Evolutionary conservation across 257 asterid genomes (phyloP), one percentile per base, ranked within the genome.

Genomic region (Scutellaria galericulata): DNA sequence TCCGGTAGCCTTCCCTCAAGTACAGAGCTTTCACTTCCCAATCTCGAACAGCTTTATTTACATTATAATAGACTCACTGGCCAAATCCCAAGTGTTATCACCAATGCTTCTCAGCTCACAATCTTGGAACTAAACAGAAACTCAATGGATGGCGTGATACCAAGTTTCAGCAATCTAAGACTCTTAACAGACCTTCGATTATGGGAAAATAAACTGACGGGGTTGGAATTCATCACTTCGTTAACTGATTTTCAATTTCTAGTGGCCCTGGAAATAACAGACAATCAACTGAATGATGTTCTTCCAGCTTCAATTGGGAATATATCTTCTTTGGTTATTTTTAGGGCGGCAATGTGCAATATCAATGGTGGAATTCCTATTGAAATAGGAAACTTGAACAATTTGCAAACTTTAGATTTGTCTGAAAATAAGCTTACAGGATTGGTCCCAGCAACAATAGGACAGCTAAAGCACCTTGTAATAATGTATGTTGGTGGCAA

Each of bases 301-400:
- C 57, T 65, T 44, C 70, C 70, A 24, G 5, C 70, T 24, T 46
- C 70, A 1, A n/a, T 65, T 46, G 57, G 58, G 24, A 65, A 65
- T 35, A 6, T 65, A 3, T 46, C 27, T 65, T 46, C 45, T 47
- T 57, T 65, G 12, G 8, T 5, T 1, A 5, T 0, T 0, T 12
- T 65, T 47, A 0, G 13, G 0, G 57, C 70, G 2, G 0, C 4
- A 6, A 9, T 0, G 10, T 31, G 64, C 64, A 58, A 27, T 42
- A 37, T 59, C 6, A 35, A 3, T 10, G 66, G 66, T n/a, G 47
- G 13, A 0, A 59, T 59, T 59, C 66, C 66, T 27, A 12, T 24
- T 14, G 47, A 35, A 14, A 13, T 59, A 0, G 47, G 46, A 1
- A 35, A 35, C 24, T 31, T 50, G 42, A 50, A 47, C 2, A 20